phyloP scores from a whole-genome alignment of 169 alveolate genomes.

The Sarcocystis neurona region DNA sequence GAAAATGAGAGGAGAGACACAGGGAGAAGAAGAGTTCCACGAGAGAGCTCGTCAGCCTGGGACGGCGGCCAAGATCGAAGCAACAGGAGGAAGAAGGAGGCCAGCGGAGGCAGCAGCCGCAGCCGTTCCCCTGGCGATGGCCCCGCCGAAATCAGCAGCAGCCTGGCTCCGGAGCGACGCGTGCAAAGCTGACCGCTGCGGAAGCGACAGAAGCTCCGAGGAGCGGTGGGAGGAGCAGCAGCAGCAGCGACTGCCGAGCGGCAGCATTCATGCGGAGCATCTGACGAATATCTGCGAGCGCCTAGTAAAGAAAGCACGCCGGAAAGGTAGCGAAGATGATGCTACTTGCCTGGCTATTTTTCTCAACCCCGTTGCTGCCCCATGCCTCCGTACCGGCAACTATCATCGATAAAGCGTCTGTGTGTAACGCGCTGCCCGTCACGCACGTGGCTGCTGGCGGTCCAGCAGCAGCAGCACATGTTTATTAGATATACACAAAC shows the following conservation, averaged over 20 bases:
- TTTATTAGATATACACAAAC: no score
- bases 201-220: background rate
- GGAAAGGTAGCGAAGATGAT: slow-evolving; percentile 54
- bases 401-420: background rate
- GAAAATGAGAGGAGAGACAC: no score
- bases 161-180: no score
- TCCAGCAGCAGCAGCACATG: no score
- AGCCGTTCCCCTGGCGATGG: background rate
- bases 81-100: background rate
- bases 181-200: background rate
- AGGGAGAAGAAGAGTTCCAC: no score
- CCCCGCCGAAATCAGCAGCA: no score
- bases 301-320: background rate
- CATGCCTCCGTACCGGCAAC: background rate
- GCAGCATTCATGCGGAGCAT: background rate
- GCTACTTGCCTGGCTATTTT: slow-evolving; percentile 33
- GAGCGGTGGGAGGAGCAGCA: background rate
- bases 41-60: no score
- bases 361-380: slow-evolving; percentile 34
- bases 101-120: background rate
- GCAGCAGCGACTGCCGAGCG: slow-evolving; percentile 18
- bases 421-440: no score
- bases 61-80: background rate
- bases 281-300: slow-evolving; percentile 6
- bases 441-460: no score